Base-by-base conservation (phyloP, 371 early-diverging fungal genomes). In the Zopfochytrium polystomum region DNA sequence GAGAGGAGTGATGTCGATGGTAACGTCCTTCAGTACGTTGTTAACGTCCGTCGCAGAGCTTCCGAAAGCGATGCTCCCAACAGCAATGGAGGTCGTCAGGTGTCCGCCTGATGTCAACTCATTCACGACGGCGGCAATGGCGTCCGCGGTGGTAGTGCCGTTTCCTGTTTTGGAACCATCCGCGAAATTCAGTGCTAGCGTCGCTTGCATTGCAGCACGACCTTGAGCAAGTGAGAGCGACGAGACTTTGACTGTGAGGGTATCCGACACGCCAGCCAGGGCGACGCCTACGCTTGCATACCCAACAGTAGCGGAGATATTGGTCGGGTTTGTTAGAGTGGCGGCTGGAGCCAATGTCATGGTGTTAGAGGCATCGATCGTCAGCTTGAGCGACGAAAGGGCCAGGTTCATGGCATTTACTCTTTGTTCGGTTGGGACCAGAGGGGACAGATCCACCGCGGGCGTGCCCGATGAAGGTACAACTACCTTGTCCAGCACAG, bases 261-360 rank as follows among this genome's bases (percentile, higher is more conserved):
- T 29, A 9, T 7, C 30, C 26, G 7, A 7, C 45, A 3, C 29
- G n/a, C 26, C 4, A n/a, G 3, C 20, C 45, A 56, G 13, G 3
- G 42, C 45, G 13, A 29, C 30, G n/a, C n/a, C n/a, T n/a, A n/a
- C n/a, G 5, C 11, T 5, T 4, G 45, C 57, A 18, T 18, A 42
- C 5, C 45, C 45, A 25, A 56, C n/a, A 6, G 25, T 45, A 20
- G 30, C 29, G 23, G 57, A 6, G 11, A 27, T 34, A 11, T 42
- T 42, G 25, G 57, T 22, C 5, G 57, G 57, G 29, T 56, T 56
- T 11, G 30, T 56, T 23, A 56, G 22, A 11, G 43, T 27, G 4
- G 23, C 46, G n/a, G 23, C 29, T n/a, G 30, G 15, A 30, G 45
- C 27, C 4, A 56, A n/a, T 11, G 6, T 18, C 20, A 56, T 7